phyloP scores from a whole-genome alignment of 768 basidiomycete species.

The Termitomyces sp. region DNA sequence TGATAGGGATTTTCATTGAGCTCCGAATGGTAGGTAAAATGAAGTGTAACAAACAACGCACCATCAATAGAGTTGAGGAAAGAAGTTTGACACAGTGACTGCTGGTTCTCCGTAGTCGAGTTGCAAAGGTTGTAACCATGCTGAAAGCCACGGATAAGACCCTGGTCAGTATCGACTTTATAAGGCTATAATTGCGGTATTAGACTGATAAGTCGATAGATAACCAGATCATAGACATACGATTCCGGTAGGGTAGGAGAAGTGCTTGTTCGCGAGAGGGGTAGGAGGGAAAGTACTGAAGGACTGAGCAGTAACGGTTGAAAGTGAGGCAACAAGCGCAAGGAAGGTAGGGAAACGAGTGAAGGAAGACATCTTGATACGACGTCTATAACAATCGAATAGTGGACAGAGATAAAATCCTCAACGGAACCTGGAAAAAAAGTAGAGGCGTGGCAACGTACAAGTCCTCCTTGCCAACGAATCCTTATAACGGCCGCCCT shows the following conservation, averaged over 20 bases:
- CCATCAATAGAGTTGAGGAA: slow-evolving; percentile 52
- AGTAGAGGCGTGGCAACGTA: slow-evolving; percentile 6
- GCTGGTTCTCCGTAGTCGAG: slow-evolving; percentile 53
- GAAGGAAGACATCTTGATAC: slow-evolving; percentile 37
- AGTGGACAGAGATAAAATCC: neutral
- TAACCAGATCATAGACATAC: slow-evolving; percentile 21
- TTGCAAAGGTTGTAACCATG: slow-evolving; percentile 65
- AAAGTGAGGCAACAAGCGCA: slow-evolving; percentile 23
- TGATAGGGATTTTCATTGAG: slow-evolving; percentile 12
- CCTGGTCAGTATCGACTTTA: slow-evolving; percentile 29
- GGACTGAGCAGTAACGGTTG: slow-evolving; percentile 20
- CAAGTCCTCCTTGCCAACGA: neutral
- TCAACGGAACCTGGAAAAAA: neutral
- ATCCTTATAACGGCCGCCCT: slow-evolving; percentile 6
- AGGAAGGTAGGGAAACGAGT: slow-evolving; percentile 29
- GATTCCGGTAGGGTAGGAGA: slow-evolving; percentile 35
- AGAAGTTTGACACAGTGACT: slow-evolving; percentile 57
- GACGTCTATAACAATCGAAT: neutral
- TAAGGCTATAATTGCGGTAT: slow-evolving; percentile 22
- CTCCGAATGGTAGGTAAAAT: neutral
- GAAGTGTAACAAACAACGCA: slow-evolving; percentile 16
- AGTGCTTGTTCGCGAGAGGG: slow-evolving; percentile 42
- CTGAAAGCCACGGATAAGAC: slow-evolving; percentile 35
- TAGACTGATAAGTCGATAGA: neutral
- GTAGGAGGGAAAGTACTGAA: slow-evolving; percentile 33